A percentile compares a stretch with the other conserved stretches of the same genome.
These are phyloP conservation scores for Pseudocercospora fuligena DNA, from an alignment of 2,329 filamentous ascomycete species.

Conservation along the genomic window DNA sequence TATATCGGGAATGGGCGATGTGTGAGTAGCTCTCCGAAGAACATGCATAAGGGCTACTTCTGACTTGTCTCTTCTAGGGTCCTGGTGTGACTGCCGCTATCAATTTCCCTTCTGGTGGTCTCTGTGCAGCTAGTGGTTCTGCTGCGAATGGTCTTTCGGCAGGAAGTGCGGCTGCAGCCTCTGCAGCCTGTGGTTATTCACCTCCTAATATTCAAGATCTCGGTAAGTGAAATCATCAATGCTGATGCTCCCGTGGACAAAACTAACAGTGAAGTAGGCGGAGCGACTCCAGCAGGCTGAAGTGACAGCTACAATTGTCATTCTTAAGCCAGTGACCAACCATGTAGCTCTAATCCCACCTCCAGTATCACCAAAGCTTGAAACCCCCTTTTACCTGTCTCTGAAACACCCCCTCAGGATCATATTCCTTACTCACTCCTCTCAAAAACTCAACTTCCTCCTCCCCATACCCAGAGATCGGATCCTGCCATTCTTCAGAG, in stretches of 20 bases:
- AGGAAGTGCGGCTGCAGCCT: not conserved
- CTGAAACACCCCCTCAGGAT: conserved; percentile 20
- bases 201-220: not conserved
- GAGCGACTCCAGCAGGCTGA: not conserved
- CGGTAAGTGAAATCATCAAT: not conserved
- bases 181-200: not conserved
- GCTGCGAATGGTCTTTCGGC: not conserved
- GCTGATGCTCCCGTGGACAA: not conserved
- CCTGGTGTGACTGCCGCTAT: not conserved
- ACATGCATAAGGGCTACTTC: not conserved
- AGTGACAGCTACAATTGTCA: no score
- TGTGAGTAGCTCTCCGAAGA: not conserved
- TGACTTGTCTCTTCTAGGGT: not conserved
- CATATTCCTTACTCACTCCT: conserved; percentile 15
- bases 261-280: not conserved
- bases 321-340: no score
- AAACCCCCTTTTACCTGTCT: conserved; percentile 7
- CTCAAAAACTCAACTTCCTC: conserved; percentile 11
- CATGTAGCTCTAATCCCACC: not conserved
- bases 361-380: conserved; percentile 12
- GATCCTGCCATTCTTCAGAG: conserved; percentile 16
- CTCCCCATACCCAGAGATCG: conserved; percentile 15
- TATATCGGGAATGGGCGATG: not conserved
- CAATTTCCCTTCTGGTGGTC: not conserved
- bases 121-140: not conserved